Evolutionary conservation across 306 rosid genomes (phyloP), one percentile per base, ranked within the genome.

Genomic region (Ziziphus jujuba): DNA sequence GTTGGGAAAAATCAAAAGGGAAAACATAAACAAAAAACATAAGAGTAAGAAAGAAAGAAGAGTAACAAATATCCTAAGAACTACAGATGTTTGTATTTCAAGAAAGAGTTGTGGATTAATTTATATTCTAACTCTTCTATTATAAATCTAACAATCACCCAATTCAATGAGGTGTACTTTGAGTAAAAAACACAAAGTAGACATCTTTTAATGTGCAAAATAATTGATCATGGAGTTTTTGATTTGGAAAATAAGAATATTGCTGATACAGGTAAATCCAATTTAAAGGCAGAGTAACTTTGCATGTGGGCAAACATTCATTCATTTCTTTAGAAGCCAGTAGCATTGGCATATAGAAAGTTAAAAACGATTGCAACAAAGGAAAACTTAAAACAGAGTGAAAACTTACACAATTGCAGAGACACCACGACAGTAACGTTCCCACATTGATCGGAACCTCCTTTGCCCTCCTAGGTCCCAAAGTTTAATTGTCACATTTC

Each of bases 381-480:
- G 16, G 53, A 14, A 22, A 59, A 65, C 21, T 56, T 59, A 71
- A 53, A 74, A 57, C 24, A 71, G 63, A 45, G 14, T 14, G 54
- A 60, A 56, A 63, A 77, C 64, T 76, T 88, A 90, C 97, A 93
- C 89, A 73, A 93, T 93, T 58, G 92, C 97, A 24, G 97, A 78
- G 80, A 93, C 97, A 36, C 95, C 99, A 5, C 99, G 96, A 56
- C 99, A 90, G 71, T 93, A 93, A 61, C 97, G 97, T 80, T 93
- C 97, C 99, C 97, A 93, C 99, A 93, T 90, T 25, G 96, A 72
- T 17, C 96, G 84, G 72, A 92, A 92, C 80, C 98, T 87, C 79
- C 92, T 76, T 75, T 93, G 98, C 55, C 98, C 97, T 73, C 98
- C 98, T 64, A 93, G 97, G 73, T 90, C 98, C 98, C 97, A 93